phyloP scores from a whole-genome alignment of 1,284 basidiomycete genomes.

The Ustilago loliicola region DNA sequence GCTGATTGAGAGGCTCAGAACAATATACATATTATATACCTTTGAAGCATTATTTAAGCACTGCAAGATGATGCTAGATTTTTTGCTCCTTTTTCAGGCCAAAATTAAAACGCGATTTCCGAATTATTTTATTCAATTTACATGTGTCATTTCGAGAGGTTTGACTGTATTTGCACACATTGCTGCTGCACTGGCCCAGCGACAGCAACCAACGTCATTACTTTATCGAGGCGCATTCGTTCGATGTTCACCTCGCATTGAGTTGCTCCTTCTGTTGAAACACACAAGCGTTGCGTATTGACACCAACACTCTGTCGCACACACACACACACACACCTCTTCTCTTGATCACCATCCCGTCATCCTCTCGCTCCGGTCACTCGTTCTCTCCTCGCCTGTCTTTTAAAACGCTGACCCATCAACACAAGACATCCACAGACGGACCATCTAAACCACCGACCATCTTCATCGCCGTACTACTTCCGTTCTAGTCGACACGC shows the following conservation, averaged over 20 bases:
- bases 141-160: too few relatives aligned
- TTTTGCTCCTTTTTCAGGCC: too few relatives aligned
- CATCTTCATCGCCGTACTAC: neutral
- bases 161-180: neutral
- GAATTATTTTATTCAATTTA: too few relatives aligned
- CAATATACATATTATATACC: too few relatives aligned
- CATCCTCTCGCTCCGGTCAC: neutral
- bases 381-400: neutral
- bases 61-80: too few relatives aligned
- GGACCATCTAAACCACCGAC: neutral
- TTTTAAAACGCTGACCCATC: neutral
- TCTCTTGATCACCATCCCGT: neutral
- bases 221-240: constrained; percentile 3
- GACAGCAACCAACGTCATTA: constrained; percentile 7
- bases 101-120: too few relatives aligned
- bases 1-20: too few relatives aligned
- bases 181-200: neutral
- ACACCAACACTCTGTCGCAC: neutral
- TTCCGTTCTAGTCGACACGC: neutral
- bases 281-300: neutral
- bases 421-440: neutral
- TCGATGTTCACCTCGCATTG: constrained; percentile 3
- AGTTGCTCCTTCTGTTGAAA: constrained; percentile 3
- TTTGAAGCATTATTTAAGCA: too few relatives aligned
- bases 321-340: neutral